Evolutionary conservation across 768 basidiomycete species (phyloP).

Genomic region (Cyclocybe aegerita): DNA sequence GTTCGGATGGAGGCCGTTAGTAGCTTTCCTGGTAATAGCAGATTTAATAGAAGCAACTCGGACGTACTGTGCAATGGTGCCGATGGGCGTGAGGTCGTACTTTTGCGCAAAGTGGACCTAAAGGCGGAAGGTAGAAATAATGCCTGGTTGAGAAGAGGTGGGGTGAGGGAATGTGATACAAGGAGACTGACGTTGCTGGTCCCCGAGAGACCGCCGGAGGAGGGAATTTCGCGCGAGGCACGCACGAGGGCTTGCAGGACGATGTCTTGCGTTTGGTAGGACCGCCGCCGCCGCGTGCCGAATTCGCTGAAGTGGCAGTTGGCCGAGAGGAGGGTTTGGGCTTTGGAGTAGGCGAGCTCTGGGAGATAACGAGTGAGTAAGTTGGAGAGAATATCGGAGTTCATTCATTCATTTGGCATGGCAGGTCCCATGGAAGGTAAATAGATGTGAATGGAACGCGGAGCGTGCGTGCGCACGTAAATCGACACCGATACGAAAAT

Average conservation of each 20-base stretch:
- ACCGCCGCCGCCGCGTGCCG: slow-evolving; percentile 81
- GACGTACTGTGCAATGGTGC: slow-evolving; percentile 85
- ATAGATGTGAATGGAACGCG: not conserved
- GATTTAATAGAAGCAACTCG: not conserved
- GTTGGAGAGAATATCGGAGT: too few relatives aligned
- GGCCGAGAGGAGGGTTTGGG: slow-evolving; percentile 53
- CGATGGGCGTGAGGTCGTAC: slow-evolving; percentile 63
- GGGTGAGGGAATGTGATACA: not conserved
- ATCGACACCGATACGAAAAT: too few relatives aligned
- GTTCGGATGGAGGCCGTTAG: not conserved
- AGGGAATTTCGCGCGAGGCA: slow-evolving; percentile 53
- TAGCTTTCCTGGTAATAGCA: not conserved
- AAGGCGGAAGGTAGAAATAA: not conserved
- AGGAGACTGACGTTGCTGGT: slow-evolving; percentile 79
- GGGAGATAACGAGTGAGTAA: not conserved
- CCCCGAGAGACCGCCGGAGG: slow-evolving; percentile 63
- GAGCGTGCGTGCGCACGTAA: not conserved
- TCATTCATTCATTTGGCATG: too few relatives aligned
- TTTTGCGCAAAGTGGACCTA: slow-evolving; percentile 86
- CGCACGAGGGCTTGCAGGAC: slow-evolving; percentile 68
- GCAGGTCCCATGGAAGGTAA: not conserved
- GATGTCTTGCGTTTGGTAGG: slow-evolving; percentile 71
- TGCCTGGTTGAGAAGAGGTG: not conserved
- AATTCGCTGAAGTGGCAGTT: slow-evolving; percentile 83
- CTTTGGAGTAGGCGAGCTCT: slow-evolving; percentile 81